A percentile compares a stretch with the other conserved stretches of the same genome.
phyloP scores from a whole-genome alignment of 2,329 filamentous ascomycete species.

The Rhinocladiella mackenziei region DNA sequence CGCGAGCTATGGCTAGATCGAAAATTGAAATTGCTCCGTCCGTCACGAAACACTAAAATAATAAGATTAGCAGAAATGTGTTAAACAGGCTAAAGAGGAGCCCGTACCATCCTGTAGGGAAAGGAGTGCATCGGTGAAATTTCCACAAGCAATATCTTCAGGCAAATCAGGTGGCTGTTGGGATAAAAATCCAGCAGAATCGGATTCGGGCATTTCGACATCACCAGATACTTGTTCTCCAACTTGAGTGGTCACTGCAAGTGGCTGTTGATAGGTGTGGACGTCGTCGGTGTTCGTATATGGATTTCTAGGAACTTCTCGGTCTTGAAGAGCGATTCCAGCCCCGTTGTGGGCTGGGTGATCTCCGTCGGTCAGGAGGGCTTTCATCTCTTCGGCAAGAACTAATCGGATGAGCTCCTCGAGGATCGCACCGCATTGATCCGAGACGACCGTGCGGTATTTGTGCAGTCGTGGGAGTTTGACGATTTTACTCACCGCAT shows the following conservation, averaged over 20 bases:
- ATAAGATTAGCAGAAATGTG: no score
- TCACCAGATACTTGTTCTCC: no score
- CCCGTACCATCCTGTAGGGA: conserved; percentile 23
- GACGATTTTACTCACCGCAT: conserved; percentile 34
- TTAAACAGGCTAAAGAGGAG: no score
- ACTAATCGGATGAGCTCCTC: conserved; percentile 21
- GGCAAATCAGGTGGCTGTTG: conserved; percentile 8
- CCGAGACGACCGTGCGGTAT: conserved; percentile 19
- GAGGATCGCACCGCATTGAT: conserved; percentile 20
- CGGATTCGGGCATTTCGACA: no score
- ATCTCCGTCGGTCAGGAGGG: conserved; percentile 11
- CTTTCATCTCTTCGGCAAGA: conserved; percentile 22
- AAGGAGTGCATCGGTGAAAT: conserved; percentile 22
- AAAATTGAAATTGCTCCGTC: conserved; percentile 3
- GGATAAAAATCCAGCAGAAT: conserved; percentile 1
- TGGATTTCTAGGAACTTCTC: no score
- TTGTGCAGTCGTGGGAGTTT: conserved; percentile 17
- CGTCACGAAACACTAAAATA: conserved; percentile 14
- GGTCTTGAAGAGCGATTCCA: no score
- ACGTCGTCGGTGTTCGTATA: no score
- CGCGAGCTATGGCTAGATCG: conserved; percentile 1
- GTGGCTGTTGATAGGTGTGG: no score
- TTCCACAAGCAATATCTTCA: conserved; percentile 15
- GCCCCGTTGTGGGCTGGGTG: no score
- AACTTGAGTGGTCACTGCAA: no score